Percentiles rank a stretch among this genome's conserved stretches.
Conservation (phyloP, 768 basidiomycete species). For the Xerocomellus chrysenteron region DNA sequence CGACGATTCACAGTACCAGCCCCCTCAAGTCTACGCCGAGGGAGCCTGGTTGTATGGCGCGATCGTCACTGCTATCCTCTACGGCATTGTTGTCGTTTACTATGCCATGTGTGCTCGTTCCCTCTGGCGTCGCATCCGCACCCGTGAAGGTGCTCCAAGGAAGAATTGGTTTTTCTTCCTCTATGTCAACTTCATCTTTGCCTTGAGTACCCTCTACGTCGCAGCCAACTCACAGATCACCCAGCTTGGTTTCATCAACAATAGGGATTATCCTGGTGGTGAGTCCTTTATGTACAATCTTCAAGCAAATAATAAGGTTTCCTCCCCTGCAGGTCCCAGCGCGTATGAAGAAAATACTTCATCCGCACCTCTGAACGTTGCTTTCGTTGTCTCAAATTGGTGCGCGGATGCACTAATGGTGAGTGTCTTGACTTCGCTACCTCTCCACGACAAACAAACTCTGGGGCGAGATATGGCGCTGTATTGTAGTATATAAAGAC, state of each 20-base stretch:
- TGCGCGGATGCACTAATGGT: constrained; percentile 33
- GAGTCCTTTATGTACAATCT: neutral
- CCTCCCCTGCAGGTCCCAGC: constrained; percentile 19
- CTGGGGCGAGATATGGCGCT: constrained; percentile 30
- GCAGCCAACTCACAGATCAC: constrained; percentile 25
- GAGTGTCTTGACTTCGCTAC: neutral
- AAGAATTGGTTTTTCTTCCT: constrained; percentile 29
- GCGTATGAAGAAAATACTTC: constrained; percentile 24
- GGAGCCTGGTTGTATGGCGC: constrained; percentile 33
- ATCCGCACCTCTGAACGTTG: constrained; percentile 26
- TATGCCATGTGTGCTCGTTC: constrained; percentile 27
- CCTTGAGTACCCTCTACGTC: constrained; percentile 29
- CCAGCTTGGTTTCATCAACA: constrained; percentile 30
- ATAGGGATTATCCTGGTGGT: constrained; percentile 35
- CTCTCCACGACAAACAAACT: neutral
- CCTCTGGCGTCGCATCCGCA: constrained; percentile 25
- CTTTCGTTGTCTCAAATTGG: constrained; percentile 34
- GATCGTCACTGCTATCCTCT: constrained; percentile 26
- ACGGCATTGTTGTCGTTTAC: constrained; percentile 29
- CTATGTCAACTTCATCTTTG: constrained; percentile 32
- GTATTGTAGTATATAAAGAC: constrained; percentile 32
- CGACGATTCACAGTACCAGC: constrained; percentile 8
- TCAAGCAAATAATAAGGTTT: no score
- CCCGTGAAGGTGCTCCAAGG: constrained; percentile 4
- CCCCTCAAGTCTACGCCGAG: constrained; percentile 20